Conservation (phyloP, 106 monocot genomes). For the Dioscorea zingiberensis region DNA sequence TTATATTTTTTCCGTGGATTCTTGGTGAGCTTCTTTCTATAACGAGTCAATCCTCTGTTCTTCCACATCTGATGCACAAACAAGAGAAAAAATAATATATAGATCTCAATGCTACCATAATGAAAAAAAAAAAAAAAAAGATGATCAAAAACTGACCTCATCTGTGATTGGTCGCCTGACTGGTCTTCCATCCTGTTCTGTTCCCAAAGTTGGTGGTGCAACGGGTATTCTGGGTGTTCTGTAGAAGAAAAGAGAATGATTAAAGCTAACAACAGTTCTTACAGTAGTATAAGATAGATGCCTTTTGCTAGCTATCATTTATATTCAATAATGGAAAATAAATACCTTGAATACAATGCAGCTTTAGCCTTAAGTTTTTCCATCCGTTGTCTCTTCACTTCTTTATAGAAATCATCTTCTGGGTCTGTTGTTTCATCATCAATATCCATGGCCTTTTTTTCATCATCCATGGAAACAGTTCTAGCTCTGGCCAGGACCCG, state of each 20-base stretch:
- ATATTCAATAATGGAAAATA: neutral
- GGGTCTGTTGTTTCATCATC: slow-evolving; percentile 24
- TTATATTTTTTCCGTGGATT: slow-evolving; percentile 97
- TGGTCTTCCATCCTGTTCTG: slow-evolving; percentile 62
- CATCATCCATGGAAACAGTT: slow-evolving; percentile 17
- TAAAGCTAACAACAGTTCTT: too few species aligned
- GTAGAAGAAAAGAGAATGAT: slow-evolving; percentile 9
- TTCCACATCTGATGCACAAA: slow-evolving; percentile 61
- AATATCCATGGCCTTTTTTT: slow-evolving; percentile 3
- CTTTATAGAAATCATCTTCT: slow-evolving; percentile 82
- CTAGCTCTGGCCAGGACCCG: slow-evolving; percentile 60
- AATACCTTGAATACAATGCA: slow-evolving; percentile 50
- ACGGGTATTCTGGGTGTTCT: slow-evolving; percentile 39
- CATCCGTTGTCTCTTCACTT: slow-evolving; percentile 53
- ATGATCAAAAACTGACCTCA: slow-evolving; percentile 44
- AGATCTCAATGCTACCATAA: neutral
- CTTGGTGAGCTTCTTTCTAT: slow-evolving; percentile 74
- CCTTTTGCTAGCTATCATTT: neutral
- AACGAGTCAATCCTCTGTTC: slow-evolving; percentile 80
- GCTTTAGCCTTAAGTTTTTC: slow-evolving; percentile 52
- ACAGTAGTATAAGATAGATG: too few species aligned
- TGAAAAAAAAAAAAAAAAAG: too few species aligned
- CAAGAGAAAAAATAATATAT: neutral
- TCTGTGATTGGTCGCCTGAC: slow-evolving; percentile 65
- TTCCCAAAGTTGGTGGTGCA: slow-evolving; percentile 18